Percentiles rank a stretch among this genome's conserved stretches.
Conservation (phyloP, 441 rosid genomes). For the Gossypium trilobum region DNA sequence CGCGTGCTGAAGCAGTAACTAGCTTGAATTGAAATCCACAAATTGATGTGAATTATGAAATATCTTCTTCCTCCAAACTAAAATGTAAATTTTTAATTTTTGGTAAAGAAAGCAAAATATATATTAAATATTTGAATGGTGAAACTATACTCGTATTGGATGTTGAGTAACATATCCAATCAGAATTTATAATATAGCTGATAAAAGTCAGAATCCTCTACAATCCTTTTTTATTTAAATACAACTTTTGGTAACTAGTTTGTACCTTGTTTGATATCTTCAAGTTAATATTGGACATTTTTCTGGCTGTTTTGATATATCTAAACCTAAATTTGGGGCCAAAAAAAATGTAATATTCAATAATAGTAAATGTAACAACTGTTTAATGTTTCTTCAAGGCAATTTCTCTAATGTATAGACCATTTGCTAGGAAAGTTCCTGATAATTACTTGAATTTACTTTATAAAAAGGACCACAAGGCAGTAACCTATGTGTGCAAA, state of each 20-base stretch:
- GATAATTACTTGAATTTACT: slow-evolving; percentile 12
- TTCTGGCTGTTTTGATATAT: too few relatives aligned
- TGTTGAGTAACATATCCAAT: too few relatives aligned
- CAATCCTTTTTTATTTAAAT: too few relatives aligned
- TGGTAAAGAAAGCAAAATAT: too few relatives aligned
- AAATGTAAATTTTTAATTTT: too few relatives aligned
- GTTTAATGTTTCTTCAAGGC: neutral
- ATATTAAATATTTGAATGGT: too few relatives aligned
- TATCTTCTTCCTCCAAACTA: neutral
- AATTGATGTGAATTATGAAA: neutral
- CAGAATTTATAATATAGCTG: too few relatives aligned
- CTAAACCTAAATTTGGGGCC: neutral
- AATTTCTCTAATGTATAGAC: slow-evolving; percentile 12
- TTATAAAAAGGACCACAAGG: slow-evolving; percentile 23
- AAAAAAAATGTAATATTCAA: neutral
- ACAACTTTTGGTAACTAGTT: too few relatives aligned
- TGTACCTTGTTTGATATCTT: too few relatives aligned
- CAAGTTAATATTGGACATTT: too few relatives aligned
- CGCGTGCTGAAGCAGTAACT: neutral
- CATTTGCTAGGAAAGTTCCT: slow-evolving; percentile 55
- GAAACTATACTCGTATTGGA: too few relatives aligned
- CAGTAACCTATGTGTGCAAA: neutral
- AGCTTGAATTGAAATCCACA: neutral
- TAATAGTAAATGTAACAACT: neutral
- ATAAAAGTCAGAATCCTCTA: too few relatives aligned